phyloP scores from a whole-genome alignment of 1,284 basidiomycete species.

The Tausonia pullulans region DNA sequence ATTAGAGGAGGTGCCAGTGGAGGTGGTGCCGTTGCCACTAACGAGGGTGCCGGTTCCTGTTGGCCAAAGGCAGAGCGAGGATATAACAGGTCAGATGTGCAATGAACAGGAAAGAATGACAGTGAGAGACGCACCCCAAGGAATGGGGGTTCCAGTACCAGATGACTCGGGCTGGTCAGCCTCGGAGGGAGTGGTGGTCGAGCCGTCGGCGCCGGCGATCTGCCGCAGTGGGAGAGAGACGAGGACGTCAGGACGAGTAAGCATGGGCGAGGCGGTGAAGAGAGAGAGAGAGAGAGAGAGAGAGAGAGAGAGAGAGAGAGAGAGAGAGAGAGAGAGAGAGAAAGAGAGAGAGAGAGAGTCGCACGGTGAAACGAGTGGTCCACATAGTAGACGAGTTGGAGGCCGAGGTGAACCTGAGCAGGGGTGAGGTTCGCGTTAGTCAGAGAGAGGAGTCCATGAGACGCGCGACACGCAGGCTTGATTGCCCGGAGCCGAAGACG shows the following conservation, averaged over 20 bases:
- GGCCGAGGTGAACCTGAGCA: conserved; percentile 20
- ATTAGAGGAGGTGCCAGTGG: background rate
- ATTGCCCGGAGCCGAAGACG: background rate
- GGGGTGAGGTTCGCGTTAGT: background rate
- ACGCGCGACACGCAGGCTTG: background rate
- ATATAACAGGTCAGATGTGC: background rate
- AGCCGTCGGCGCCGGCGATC: conserved; percentile 31
- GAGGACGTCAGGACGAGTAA: background rate
- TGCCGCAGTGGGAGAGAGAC: conserved; percentile 5
- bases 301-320: too few relatives aligned
- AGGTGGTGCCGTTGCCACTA: conserved; percentile 1
- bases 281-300: too few relatives aligned
- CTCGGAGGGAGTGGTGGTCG: conserved; percentile 26
- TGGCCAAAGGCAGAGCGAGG: background rate
- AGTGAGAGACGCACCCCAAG: conserved; percentile 25
- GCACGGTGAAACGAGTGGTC: conserved; percentile 34
- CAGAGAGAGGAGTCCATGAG: background rate
- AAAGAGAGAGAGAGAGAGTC: conserved; percentile 7
- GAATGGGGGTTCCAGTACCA: conserved; percentile 23
- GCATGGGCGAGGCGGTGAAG: background rate
- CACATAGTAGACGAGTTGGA: conserved; percentile 23
- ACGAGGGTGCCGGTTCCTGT: conserved; percentile 24
- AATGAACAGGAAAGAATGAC: background rate
- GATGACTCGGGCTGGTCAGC: conserved; percentile 21
- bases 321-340: background rate